These are phyloP conservation scores for Hygrophorus pudorinus DNA, from an alignment of 768 basidiomycete species.

Conservation along the genomic window DNA sequence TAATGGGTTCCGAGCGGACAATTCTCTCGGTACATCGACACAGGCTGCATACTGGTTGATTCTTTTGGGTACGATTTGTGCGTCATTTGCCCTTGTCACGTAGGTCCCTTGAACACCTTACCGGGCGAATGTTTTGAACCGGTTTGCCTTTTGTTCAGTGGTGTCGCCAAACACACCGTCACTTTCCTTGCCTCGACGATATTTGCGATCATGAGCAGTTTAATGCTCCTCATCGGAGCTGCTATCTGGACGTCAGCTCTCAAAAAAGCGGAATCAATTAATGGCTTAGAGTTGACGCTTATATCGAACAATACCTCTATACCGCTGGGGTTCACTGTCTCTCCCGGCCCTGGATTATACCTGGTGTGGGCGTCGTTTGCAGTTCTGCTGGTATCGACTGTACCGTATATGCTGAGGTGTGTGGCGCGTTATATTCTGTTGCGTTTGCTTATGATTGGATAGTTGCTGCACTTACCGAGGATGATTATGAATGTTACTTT, in stretches of 20 bases:
- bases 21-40: constrained; percentile 48
- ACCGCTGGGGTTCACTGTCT: constrained; percentile 53
- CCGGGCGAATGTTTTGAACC: constrained; percentile 5
- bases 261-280: constrained; percentile 51
- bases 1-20: constrained; percentile 46
- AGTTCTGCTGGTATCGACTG: constrained; percentile 49
- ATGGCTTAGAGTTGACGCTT: constrained; percentile 18
- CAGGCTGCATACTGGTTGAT: constrained; percentile 69
- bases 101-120: constrained; percentile 23
- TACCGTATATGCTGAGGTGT: constrained; percentile 74
- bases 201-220: constrained; percentile 47
- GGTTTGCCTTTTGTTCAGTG: constrained; percentile 44
- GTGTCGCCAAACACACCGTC: constrained; percentile 51
- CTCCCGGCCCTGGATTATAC: constrained; percentile 51
- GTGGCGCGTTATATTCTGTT: constrained; percentile 12
- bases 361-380: constrained; percentile 71
- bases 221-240: constrained; percentile 59
- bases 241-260: constrained; percentile 74
- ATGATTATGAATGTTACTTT: no score
- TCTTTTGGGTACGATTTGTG: constrained; percentile 59
- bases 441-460: background rate
- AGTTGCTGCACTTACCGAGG: constrained; percentile 80
- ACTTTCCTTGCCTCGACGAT: constrained; percentile 61
- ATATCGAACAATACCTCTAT: constrained; percentile 27
- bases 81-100: constrained; percentile 58